Evolutionary conservation across 2,329 filamentous ascomycete species (phyloP).

Genomic region (Ophiostoma triangulosporum): DNA sequence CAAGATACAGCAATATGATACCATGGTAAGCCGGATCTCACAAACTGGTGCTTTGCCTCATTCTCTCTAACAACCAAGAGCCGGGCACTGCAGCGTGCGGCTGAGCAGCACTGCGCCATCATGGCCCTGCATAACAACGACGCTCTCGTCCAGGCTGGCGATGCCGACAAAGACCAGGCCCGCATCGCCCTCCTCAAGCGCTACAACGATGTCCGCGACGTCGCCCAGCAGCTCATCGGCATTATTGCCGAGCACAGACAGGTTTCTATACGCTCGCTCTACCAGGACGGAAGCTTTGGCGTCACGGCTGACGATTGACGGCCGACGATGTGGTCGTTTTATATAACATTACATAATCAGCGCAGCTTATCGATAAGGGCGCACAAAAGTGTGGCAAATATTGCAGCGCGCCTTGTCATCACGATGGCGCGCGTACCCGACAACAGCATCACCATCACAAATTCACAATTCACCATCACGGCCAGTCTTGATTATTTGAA

Average conservation of each 20-base stretch:
- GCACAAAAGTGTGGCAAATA: neutral
- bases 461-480: neutral
- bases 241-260: slow-evolving; percentile 24
- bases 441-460: neutral
- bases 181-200: slow-evolving; percentile 20
- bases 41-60: neutral
- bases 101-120: neutral
- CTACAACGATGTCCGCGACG: slow-evolving; percentile 27
- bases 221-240: slow-evolving; percentile 26
- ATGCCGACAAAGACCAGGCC: slow-evolving; percentile 1
- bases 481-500: neutral
- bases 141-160: too few relatives aligned
- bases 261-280: slow-evolving; percentile 20
- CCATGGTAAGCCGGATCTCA: slow-evolving; percentile 3
- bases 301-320: slow-evolving; percentile 15
- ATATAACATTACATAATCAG: neutral
- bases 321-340: neutral
- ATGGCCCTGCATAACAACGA: neutral
- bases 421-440: too few relatives aligned
- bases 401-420: neutral
- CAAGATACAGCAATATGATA: slow-evolving; percentile 2
- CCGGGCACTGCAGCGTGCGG: slow-evolving; percentile 4
- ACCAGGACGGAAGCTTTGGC: slow-evolving; percentile 20
- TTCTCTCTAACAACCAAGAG: slow-evolving; percentile 3
- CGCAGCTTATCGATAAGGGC: neutral